phyloP scores from a whole-genome alignment of 2,329 filamentous ascomycete genomes.

The Zasmidium angulare region DNA sequence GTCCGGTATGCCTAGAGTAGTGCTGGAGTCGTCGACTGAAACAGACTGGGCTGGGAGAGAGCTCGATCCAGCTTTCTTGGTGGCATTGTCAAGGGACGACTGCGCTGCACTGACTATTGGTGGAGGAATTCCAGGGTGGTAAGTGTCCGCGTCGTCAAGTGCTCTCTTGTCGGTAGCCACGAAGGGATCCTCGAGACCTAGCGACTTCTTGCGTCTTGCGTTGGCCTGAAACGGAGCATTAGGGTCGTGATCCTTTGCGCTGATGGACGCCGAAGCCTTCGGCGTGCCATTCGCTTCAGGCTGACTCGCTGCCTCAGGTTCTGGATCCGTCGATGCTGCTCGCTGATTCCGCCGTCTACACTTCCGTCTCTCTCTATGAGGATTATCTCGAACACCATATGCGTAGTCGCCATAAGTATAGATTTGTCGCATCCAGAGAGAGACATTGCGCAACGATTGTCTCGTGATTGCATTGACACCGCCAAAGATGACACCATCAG shows the following conservation, averaged over 20 bases:
- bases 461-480: conserved; percentile 73
- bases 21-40: conserved; percentile 24
- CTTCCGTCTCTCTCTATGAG: conserved; percentile 62
- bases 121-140: conserved; percentile 44
- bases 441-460: conserved; percentile 69
- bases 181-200: background rate
- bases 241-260: conserved; percentile 12
- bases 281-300: background rate
- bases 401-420: conserved; percentile 80
- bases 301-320: conserved; percentile 10
- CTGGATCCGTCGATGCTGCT: background rate
- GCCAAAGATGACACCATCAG: conserved; percentile 84
- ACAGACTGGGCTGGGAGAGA: conserved; percentile 1
- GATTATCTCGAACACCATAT: conserved; percentile 81
- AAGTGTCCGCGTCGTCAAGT: conserved; percentile 8
- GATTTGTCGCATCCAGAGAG: conserved; percentile 84
- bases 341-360: conserved; percentile 41
- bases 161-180: conserved; percentile 1
- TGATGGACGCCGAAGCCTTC: conserved; percentile 5
- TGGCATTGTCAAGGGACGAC: conserved; percentile 44
- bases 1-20: conserved; percentile 46
- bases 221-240: background rate
- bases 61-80: conserved; percentile 30
- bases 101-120: conserved; percentile 49
- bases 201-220: background rate